A percentile compares a stretch with the other conserved stretches of the same genome.
phyloP scores from a whole-genome alignment of 768 basidiomycete species.

The Leccinum broughii region DNA sequence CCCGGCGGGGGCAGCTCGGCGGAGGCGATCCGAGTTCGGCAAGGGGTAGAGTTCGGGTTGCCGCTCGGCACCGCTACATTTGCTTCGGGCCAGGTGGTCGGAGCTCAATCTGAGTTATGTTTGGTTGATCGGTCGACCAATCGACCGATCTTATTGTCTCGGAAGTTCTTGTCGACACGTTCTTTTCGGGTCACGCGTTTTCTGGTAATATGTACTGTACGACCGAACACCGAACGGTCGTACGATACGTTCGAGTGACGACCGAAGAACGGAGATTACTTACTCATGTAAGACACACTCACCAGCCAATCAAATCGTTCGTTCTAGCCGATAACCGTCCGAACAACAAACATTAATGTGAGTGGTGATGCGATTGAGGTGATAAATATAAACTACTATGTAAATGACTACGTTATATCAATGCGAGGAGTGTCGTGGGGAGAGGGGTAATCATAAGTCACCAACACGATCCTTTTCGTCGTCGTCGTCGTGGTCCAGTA shows the following conservation, averaged over 20 bases:
- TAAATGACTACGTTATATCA: constrained; percentile 15
- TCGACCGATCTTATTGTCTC: neutral
- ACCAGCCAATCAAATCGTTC: neutral
- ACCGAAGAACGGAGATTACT: neutral
- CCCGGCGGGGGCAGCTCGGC: neutral
- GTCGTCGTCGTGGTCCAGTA: neutral
- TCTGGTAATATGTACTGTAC: neutral
- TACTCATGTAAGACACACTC: neutral
- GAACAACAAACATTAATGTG: neutral
- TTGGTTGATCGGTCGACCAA: neutral
- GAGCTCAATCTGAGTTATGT: neutral
- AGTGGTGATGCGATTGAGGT: constrained; percentile 29
- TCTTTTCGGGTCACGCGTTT: neutral
- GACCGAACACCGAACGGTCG: neutral
- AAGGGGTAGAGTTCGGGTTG: neutral
- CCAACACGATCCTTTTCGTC: constrained; percentile 5
- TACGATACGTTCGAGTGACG: neutral
- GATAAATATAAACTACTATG: constrained; percentile 9
- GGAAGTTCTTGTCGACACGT: neutral
- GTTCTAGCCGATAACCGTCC: neutral
- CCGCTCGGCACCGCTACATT: too few relatives aligned
- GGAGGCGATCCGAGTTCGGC: neutral
- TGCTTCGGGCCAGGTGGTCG: neutral
- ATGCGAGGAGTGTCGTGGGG: constrained; percentile 11
- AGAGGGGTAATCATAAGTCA: constrained; percentile 9